Evolutionary conservation across 441 rosid species (phyloP), one percentile per base, ranked within the genome.

Genomic region (Breynia disticha): DNA sequence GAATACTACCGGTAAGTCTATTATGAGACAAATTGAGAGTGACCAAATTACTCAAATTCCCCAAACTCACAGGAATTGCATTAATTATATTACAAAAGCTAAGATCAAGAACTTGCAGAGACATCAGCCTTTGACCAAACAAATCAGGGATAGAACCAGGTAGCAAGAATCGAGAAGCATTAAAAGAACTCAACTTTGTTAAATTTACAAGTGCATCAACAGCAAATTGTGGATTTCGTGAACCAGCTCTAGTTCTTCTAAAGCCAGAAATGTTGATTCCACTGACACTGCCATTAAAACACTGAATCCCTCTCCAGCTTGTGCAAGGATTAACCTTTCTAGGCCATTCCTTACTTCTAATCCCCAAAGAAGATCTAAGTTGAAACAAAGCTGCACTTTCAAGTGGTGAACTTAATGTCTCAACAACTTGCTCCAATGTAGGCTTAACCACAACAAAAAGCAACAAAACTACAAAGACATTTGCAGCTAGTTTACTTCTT

Each of bases 361-460:
- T 74, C 52, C 97, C 99, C 61, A 93, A 72, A 63, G 95, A 71
- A 14, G 97, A 87, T 80, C 99, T 78, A 61, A 94, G 96, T 47
- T 66, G 62, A 42, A 85, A 79, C 54, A 94, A 60, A 74, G 93
- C 84, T 2, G 67, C 60, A 38, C 77, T 46, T 67, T 94, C 96
- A 47, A 47, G 38, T 38, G 58, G 39, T 35, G 90, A 79, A 55
- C 70, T 63, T 54, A 73, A 56, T 22, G 55, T 65, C 66, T 69
- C 66, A 18, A 55, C 58, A 58, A 52, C 73, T 70, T 79, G 82
- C 63, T 62, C 72, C 54, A 78, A 58, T 73, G 86, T 70, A 42
- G 67, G 65, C 56, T 72, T 71, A 53, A 87, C 59, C 13, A 66
- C 49, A 84, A 57, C 38, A 75, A n/a, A 15, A 51, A 16, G 41